phyloP scores from a whole-genome alignment of 1,139 yeast genomes.

The Pneumocystis oryctolagi region DNA sequence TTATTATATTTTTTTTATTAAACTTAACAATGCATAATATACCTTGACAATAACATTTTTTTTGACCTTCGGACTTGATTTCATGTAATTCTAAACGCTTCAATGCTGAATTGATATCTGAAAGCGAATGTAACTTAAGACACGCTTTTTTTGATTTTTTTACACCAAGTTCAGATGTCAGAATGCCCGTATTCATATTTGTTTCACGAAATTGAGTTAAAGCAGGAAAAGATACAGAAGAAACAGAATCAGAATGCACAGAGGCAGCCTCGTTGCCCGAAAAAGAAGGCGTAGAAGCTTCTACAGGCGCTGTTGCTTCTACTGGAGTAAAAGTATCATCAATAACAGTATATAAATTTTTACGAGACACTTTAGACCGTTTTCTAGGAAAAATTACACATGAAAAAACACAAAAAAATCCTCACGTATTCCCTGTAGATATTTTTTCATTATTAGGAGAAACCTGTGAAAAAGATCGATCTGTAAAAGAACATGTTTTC shows the following conservation, averaged over 20 bases:
- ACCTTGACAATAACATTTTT: conserved; percentile 50
- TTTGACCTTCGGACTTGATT: conserved; percentile 15
- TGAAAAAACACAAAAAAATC: background rate
- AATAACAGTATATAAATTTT: background rate
- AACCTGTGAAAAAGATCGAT: background rate
- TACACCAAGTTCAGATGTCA: conserved; percentile 14
- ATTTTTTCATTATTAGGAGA: background rate
- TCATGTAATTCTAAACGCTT: conserved; percentile 27
- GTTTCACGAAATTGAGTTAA: background rate
- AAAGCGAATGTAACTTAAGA: conserved; percentile 34
- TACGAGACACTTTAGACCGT: background rate
- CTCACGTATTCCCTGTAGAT: background rate
- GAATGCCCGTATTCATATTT: background rate
- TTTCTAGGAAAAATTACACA: background rate
- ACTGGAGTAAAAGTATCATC: background rate
- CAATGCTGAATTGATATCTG: conserved; percentile 40
- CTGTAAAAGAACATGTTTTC: background rate
- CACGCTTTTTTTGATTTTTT: conserved; percentile 25
- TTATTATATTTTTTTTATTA: conserved; percentile 1
- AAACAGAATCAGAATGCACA: background rate
- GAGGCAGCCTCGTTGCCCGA: too few species aligned
- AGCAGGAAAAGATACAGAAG: background rate
- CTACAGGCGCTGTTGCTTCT: background rate
- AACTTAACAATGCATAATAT: background rate
- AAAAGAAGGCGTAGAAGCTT: background rate